phyloP scores from a whole-genome alignment of 164 flowering plant species.

The Malania oleifera region DNA sequence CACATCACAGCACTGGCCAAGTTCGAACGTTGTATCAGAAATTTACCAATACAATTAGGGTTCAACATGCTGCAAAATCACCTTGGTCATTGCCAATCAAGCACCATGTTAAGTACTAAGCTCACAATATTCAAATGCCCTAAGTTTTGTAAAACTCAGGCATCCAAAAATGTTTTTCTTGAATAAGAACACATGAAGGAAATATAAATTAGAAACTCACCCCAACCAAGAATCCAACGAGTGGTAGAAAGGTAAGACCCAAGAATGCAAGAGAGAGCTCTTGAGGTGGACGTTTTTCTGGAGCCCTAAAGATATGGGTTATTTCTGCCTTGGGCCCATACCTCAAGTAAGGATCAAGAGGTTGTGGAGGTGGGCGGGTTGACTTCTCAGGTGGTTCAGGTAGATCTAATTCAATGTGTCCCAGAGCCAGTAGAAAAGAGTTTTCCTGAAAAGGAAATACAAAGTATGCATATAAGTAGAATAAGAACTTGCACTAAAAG shows the following conservation, averaged over 20 bases:
- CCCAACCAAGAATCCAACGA: slow-evolving; percentile 79
- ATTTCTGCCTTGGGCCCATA: slow-evolving; percentile 87
- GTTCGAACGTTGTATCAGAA: too few relatives aligned
- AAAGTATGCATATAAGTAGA: neutral
- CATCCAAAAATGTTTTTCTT: neutral
- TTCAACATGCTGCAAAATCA: too few relatives aligned
- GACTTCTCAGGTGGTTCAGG: slow-evolving; percentile 96
- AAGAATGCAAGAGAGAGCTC: slow-evolving; percentile 79
- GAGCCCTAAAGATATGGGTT: slow-evolving; percentile 77
- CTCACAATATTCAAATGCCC: too few relatives aligned
- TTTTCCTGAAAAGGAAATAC: slow-evolving; percentile 60
- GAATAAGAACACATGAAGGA: slow-evolving; percentile 1
- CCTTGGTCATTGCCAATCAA: too few relatives aligned
- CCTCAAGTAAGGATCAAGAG: slow-evolving; percentile 63
- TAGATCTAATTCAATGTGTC: slow-evolving; percentile 82
- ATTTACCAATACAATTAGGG: too few relatives aligned
- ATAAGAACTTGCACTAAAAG: neutral
- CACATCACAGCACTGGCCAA: too few relatives aligned
- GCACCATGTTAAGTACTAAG: neutral
- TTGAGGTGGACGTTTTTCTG: slow-evolving; percentile 81
- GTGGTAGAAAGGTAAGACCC: slow-evolving; percentile 69
- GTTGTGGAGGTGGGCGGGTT: slow-evolving; percentile 65
- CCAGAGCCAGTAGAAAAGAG: slow-evolving; percentile 66
- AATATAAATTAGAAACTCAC: slow-evolving; percentile 36
- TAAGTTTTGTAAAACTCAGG: too few relatives aligned